phyloP scores from a whole-genome alignment of 2,329 filamentous ascomycete species.

The Mycocentrospora acerina region DNA sequence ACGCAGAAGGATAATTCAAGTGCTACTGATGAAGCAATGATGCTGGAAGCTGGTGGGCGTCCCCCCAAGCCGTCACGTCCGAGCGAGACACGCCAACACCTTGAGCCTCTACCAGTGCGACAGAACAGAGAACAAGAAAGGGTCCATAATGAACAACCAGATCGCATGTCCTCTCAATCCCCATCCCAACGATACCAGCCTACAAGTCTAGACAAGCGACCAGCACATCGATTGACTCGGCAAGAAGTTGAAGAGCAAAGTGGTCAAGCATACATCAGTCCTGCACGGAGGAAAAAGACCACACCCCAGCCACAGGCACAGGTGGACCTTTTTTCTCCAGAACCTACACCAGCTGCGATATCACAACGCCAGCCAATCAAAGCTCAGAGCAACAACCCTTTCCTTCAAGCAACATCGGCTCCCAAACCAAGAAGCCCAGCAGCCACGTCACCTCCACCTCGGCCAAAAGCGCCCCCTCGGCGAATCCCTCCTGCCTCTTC shows the following conservation, averaged over 20 bases:
- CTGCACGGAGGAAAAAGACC: slow-evolving; percentile 74
- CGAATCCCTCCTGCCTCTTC: slow-evolving; percentile 68
- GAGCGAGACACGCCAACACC: slow-evolving; percentile 23
- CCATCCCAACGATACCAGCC: slow-evolving; percentile 41
- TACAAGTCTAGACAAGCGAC: slow-evolving; percentile 35
- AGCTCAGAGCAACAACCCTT: slow-evolving; percentile 43
- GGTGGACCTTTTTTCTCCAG: slow-evolving; percentile 62
- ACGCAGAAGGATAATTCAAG: slow-evolving; percentile 21
- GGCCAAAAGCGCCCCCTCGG: slow-evolving; percentile 55
- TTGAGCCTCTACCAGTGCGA: slow-evolving; percentile 23
- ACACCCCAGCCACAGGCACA: slow-evolving; percentile 47
- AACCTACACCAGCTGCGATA: slow-evolving; percentile 26
- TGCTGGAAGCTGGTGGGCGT: slow-evolving; percentile 71
- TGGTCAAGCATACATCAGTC: slow-evolving; percentile 83
- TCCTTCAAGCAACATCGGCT: slow-evolving; percentile 31
- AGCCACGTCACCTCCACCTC: slow-evolving; percentile 45
- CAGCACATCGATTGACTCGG: slow-evolving; percentile 66
- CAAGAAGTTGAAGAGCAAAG: slow-evolving; percentile 77
- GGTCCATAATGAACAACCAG: slow-evolving; percentile 30
- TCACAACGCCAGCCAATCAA: slow-evolving; percentile 34
- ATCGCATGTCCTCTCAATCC: slow-evolving; percentile 44
- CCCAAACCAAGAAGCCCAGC: slow-evolving; percentile 37
- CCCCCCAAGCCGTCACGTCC: slow-evolving; percentile 46
- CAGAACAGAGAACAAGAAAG: slow-evolving; percentile 27
- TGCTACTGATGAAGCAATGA: slow-evolving; percentile 63